Evolutionary conservation across 495 filamentous ascomycete species (phyloP), one percentile per base, ranked within the genome.

Genomic region (Viridothelium virens): DNA sequence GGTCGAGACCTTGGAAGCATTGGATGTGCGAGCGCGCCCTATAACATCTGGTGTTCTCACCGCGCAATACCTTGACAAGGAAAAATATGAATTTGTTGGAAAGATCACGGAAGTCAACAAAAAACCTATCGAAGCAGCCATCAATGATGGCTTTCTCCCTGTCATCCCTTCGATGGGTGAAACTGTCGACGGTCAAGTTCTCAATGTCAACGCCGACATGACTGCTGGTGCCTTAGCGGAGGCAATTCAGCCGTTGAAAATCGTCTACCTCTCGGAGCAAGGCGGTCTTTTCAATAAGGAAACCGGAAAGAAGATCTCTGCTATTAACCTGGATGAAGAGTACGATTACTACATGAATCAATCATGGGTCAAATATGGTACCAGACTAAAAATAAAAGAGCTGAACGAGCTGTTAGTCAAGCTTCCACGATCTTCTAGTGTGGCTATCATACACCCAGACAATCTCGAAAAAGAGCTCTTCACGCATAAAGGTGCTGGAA

Each of bases 171-270:
- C 92, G 56, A 97, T 97, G 89, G 95, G 93, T 10, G 95, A 97
- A 80, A 92, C 89, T 50, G 83, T 85, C 62, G 91, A 96, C 67
- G 95, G 95, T 14, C 94, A 97, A 78, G 88, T 97, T 18, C 81
- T 98, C 56, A 98, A 98, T 71, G 94, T 98, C 77, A 98, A 98
- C 74, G 94, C 94, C 63, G 94, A 98, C 76, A 91, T 97, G 61
- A 93, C 93, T 36, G 94, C 94, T 38, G 93, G 91, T 71, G 95
- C 97, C 77, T 79, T 98, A 62, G 94, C 94, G 47, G 86, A 90
- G 62, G 85, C 90, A 65, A 79, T 98, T 67, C 89, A 97, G 79
- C 94, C 94, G 38, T 80, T 97, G 71, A 98, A 98, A 86, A 96
- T 97, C 59, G 92, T 98, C 61, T 98, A 97, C 77, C 85, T 98